A percentile compares a stretch with the other conserved stretches of the same genome.
phyloP scores from a whole-genome alignment of 2,329 filamentous ascomycete genomes.

The Onygenales sp. region DNA sequence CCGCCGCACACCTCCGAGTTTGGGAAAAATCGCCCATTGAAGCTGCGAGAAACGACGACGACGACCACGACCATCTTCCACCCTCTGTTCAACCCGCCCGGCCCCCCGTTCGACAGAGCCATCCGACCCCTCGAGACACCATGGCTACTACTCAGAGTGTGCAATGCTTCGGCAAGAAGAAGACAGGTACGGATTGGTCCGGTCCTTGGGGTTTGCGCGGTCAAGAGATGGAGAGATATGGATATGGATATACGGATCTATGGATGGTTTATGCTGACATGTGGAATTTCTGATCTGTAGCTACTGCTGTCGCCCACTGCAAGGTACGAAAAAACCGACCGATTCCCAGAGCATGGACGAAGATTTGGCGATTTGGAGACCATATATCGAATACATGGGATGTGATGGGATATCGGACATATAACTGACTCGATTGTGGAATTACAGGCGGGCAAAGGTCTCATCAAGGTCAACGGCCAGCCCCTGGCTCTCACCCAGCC shows the following conservation, averaged over 20 bases:
- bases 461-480: constrained; percentile 98
- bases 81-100: constrained; percentile 14
- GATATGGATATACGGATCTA: constrained; percentile 12
- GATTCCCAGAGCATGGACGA: constrained; percentile 3
- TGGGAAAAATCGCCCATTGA: constrained; percentile 13
- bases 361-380: neutral
- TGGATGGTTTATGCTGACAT: neutral
- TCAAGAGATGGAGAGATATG: constrained; percentile 1
- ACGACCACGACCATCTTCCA: constrained; percentile 22
- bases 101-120: constrained; percentile 29
- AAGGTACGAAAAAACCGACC: constrained; percentile 51
- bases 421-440: constrained; percentile 6
- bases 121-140: constrained; percentile 35
- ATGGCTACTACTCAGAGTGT: constrained; percentile 74
- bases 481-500: constrained; percentile 90
- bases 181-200: constrained; percentile 48
- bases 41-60: constrained; percentile 18
- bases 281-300: constrained; percentile 33
- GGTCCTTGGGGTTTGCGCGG: neutral
- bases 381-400: neutral
- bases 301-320: constrained; percentile 84
- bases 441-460: constrained; percentile 64
- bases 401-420: neutral
- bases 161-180: constrained; percentile 99
- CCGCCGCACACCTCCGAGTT: constrained; percentile 22